Evolutionary conservation across 2,329 filamentous ascomycete genomes (phyloP), one percentile per base, ranked within the genome.

Genomic region (Penicillium sp.): DNA sequence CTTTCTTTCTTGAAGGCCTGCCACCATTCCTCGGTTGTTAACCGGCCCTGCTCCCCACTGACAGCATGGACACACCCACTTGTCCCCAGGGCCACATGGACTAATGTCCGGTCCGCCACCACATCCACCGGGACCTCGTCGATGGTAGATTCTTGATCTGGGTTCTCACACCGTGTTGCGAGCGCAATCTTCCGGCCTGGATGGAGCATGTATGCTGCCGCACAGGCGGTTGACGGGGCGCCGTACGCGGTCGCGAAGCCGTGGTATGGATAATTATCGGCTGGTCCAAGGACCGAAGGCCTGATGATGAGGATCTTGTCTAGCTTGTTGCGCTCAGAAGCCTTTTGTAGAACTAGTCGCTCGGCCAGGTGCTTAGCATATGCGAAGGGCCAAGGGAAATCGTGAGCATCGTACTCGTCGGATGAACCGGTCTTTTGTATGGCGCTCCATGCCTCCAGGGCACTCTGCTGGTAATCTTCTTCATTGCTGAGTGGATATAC

Each of bases 61-160:
- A 64, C 61, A 22, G 61, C 61, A 48, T 64, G 61, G 5, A 64
- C 50, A 13, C 51, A 61, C 24, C 60, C 60, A 39, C 51, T 61
- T 3, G 60, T 58, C 3, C 56, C 55, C 3, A 57, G 7, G 3
- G 61, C 61, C 10, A 52, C 45, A 49, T 64, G 61, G 14, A 60
- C 53, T 4, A 64, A 48, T 3, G 62, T 22, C 10, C 64, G 55
- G 42, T 66, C 64, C 3, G 55, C 62, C 1, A 66, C 64, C 3
- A 66, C 62, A 45, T 66, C 64, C 16, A 66, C 60, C 2, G 62
- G 61, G 11, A 66, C 64, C 31, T 65, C 62, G 27, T 66, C 64
- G 13, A 64, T 63, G 1, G 58, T 63, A 1, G 58, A 57, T 16
- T 66, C 53, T 31, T 53, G 29, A 4, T 56, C 42, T 8, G 64